Evolutionary conservation across 2,329 filamentous ascomycete species (phyloP).

Genomic region (Colletotrichum melonis): DNA sequence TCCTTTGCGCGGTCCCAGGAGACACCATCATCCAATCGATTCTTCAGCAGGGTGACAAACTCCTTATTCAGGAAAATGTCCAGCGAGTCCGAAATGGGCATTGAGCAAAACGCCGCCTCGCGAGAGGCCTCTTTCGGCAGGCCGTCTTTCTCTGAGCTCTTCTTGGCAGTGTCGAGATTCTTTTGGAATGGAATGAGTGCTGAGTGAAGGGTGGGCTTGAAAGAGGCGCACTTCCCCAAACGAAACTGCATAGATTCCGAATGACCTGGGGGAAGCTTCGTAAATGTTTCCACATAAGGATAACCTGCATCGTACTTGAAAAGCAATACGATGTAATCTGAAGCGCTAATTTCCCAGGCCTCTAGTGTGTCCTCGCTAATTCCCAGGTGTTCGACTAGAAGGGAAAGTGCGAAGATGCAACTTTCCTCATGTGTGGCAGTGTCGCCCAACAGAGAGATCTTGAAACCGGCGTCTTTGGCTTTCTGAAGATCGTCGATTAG

Average conservation of each 20-base stretch:
- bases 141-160: neutral
- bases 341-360: constrained; percentile 77
- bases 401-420: constrained; percentile 73
- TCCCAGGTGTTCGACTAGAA: constrained; percentile 75
- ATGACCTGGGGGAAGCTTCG: constrained; percentile 51
- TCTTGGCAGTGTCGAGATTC: constrained; percentile 4
- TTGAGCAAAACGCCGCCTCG: constrained; percentile 55
- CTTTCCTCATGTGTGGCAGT: constrained; percentile 49
- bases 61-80: constrained; percentile 74
- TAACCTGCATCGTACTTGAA: constrained; percentile 75
- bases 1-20: constrained; percentile 36
- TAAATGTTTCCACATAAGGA: constrained; percentile 64
- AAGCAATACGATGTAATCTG: constrained; percentile 80
- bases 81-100: constrained; percentile 80
- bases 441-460: constrained; percentile 70
- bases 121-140: neutral
- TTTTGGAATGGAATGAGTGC: constrained; percentile 62
- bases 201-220: constrained; percentile 74
- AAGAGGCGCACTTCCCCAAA: constrained; percentile 76
- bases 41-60: constrained; percentile 71
- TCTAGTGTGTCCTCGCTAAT: constrained; percentile 80
- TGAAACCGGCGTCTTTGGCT: constrained; percentile 75
- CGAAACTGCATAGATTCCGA: constrained; percentile 62
- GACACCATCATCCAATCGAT: constrained; percentile 46
- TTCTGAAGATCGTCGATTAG: constrained; percentile 66